Base-by-base conservation (phyloP, 495 filamentous ascomycete genomes). In the Podospora pseudopauciseta region DNA sequence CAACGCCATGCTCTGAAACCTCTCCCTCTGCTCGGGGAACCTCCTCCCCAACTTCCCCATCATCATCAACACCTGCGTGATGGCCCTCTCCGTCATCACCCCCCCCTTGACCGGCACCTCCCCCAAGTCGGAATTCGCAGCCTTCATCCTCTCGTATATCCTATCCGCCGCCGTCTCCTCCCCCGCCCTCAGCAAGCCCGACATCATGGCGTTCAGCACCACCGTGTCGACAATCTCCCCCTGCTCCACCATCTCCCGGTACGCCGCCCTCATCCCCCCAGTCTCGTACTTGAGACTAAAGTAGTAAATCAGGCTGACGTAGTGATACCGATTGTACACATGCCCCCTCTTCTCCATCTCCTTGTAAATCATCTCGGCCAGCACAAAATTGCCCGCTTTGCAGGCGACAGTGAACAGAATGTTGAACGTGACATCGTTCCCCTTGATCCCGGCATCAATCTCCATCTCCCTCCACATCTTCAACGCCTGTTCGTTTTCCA, bases 381-480 rank as follows among this genome's bases (percentile, higher is more conserved):
- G 87, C 2, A 80, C 80, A 65, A 90, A 94, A 71, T 95, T 94
- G 23, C 89, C 88, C 1, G 93, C 87, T 77, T 93, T 96, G 59
- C 91, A 86, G 34, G 94, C 93, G 18, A 91, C 85, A 74, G 97
- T 92, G 70, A 97, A 97, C 32, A 99, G 86, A 65, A 96, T 90
- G 76, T 92, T 94, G 81, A 98, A 97, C 2, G 94, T 94, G 13
- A 91, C 88, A 39, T 85, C 81, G 70, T 87, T 90, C 39, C 82
- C 85, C 68, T 80, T 73, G n/a, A 93, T 76, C 5, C 86, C 84
- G 19, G 87, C 87, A n/a, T 86, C 77, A 30, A 85, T 79, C 77
- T 98, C 95, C 90, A 97, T 97, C 71, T 92, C 86, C 65, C 87
- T 87, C 92, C 93, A 98, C n/a, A 95, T 78, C 39, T 88, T 83